These are phyloP conservation scores for Trichoderma sp. DNA, from an alignment of 2,329 filamentous ascomycete genomes.

Conservation along the genomic window DNA sequence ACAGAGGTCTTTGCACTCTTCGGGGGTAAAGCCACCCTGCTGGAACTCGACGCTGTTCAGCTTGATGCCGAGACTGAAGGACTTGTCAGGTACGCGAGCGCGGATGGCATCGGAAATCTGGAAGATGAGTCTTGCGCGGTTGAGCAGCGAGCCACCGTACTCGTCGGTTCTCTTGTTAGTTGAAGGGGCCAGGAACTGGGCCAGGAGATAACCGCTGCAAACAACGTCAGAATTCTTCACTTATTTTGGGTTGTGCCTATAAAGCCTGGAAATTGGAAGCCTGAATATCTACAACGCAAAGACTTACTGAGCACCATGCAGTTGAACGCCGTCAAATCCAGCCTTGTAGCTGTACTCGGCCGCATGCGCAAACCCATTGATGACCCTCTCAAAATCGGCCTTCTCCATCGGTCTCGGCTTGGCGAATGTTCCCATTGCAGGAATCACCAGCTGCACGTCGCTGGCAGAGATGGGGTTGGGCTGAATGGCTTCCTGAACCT, in stretches of 20 bases:
- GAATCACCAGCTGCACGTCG: constrained; percentile 39
- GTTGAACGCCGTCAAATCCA: constrained; percentile 57
- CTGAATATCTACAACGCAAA: background rate
- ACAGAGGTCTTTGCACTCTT: constrained; percentile 54
- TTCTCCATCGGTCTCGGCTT: constrained; percentile 56
- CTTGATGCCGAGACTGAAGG: constrained; percentile 56
- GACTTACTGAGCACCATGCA: constrained; percentile 53
- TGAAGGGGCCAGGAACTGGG: constrained; percentile 53
- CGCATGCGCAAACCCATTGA: constrained; percentile 62
- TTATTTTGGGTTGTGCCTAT: background rate
- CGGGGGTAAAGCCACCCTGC: constrained; percentile 52
- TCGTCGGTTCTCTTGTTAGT: constrained; percentile 55
- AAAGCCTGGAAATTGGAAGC: background rate
- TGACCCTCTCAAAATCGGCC: constrained; percentile 57
- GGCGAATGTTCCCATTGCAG: constrained; percentile 39
- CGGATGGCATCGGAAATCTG: constrained; percentile 46
- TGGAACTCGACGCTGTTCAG: constrained; percentile 60
- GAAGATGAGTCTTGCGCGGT: constrained; percentile 49
- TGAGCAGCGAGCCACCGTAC: constrained; percentile 49
- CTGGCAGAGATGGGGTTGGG: constrained; percentile 45
- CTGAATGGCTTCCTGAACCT: constrained; percentile 29
- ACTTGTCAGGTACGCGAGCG: constrained; percentile 32
- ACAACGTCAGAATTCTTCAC: background rate
- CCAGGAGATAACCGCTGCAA: constrained; percentile 51
- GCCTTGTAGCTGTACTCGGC: constrained; percentile 64